Evolutionary conservation across 2,329 filamentous ascomycete species (phyloP), one percentile per base, ranked within the genome.

Genomic region (Fusarium pseudocircinatum): DNA sequence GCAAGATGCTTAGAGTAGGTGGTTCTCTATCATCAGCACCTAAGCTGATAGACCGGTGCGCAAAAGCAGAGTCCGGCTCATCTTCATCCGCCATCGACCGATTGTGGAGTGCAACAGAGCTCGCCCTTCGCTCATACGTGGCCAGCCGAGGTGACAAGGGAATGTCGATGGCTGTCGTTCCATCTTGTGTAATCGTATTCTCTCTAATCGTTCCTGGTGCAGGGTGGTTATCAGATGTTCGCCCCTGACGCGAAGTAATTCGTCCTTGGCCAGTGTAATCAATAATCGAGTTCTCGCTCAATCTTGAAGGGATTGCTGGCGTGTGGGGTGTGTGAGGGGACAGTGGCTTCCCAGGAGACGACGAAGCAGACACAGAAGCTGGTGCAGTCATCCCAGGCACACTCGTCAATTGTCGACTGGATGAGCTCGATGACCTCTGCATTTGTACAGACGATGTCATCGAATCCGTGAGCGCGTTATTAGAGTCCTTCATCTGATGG

Each of bases 311-410:
- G 34, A 98, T 94, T 16, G 95, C 95, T 8, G 96, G 96, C 1
- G 95, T 97, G 78, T 98, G 95, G 3, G 95, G 94, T 1, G 94
- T 97, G 79, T 96, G 94, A 15, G 93, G 95, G 6, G 94, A 97
- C 24, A 97, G 89, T 1, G 95, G 94, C 78, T 97, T 97, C 63
- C 93, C 94, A 3, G 95, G 95, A 15, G 95, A 98, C 2, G 95
- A 96, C 2, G 94, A 96, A 16, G 92, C 92, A 8, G 95, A 98
- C 73, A 94, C 86, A 1, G 93, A 94, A 9, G 92, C 92, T 2
- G 95, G 87, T 60, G 94, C 92, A 20, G 84, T 82, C 81, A 95
- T 94, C 68, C 92, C 87, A 6, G 89, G 88, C 7, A 90, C 87
- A 70, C 89, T 90, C 15, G 86, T 84, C 53, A 91, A 78, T 63